Base-by-base conservation (phyloP, 75 land plant genomes). In the Cryptomeria japonica region DNA sequence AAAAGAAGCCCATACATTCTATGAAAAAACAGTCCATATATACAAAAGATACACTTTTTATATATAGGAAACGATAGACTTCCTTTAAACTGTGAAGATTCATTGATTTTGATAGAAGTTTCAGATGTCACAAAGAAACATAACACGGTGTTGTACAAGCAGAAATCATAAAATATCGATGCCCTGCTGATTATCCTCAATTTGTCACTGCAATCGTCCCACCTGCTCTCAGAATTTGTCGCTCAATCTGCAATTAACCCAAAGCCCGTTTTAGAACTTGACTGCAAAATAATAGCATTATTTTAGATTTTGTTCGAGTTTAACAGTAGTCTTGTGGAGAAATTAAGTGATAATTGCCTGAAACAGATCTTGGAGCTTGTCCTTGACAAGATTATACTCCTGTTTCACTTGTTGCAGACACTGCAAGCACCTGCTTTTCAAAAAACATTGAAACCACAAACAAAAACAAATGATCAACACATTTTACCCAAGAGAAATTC, bases 321-420 rank as follows among this genome's bases (percentile, higher is more conserved):
- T 31, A 15, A 44, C 34, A 10, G 51, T 22, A 53, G 36, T 78
- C 80, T 37, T 34, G 15, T 38, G 22, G 36, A 58, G 25, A 58
- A 4, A 15, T 53, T 15, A 16, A 31, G 22, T 47, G 85, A 36
- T 86, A 86, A 64, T 64, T 41, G 93, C 98, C 91, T 89, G 86
- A n/a, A 95, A 93, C 34, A 97, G 86, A 83, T 90, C 68, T 44
- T 95, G 91, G 37, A 97, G 94, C 91, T 95, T 97, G 85, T 80
- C 88, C 89, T 94, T 94, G 36, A 97, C 89, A 53, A 94, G 92
- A n/a, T n/a, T 80, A 86, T 88, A 96, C 77, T 97, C 97, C 5
- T 93, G 87, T 78, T 92, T 97, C 58, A 97, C 90, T 85, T 93
- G 92, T 84, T 93, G 95, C 56, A 96, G 84, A 77, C 92, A 93